These are phyloP conservation scores for Elongisporangium senticosum DNA, from an alignment of 352 stramenopile species.

Conservation along the genomic window DNA sequence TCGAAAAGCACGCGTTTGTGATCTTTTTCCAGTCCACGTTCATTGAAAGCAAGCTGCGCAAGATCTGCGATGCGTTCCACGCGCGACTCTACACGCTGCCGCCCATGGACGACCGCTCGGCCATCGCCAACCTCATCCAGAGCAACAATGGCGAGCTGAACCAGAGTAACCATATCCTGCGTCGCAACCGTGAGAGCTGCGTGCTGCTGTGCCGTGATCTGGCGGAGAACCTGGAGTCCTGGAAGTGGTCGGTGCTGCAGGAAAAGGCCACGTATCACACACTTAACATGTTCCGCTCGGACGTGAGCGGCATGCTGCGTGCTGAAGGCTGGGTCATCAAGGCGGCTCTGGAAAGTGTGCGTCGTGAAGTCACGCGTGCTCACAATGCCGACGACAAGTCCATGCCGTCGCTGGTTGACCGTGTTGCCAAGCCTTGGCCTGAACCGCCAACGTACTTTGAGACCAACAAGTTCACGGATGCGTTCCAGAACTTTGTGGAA, in stretches of 20 bases:
- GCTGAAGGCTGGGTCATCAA: constrained; percentile 97
- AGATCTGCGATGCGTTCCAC: constrained; percentile 98
- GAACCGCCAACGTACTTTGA: constrained; percentile 97
- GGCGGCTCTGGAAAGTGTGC: constrained; percentile 72
- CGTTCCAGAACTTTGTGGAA: constrained; percentile 98
- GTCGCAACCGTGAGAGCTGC: constrained; percentile 94
- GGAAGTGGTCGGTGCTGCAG: constrained; percentile 95
- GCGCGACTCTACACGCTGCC: constrained; percentile 95
- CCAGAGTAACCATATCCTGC: constrained; percentile 94
- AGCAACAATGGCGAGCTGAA: constrained; percentile 93
- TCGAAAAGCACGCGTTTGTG: constrained; percentile 89
- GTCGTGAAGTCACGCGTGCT: constrained; percentile 80
- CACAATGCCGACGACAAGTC: constrained; percentile 92
- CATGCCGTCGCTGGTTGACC: constrained; percentile 92
- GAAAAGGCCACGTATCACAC: constrained; percentile 98
- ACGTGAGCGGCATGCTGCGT: constrained; percentile 95
- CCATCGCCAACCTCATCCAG: constrained; percentile 86
- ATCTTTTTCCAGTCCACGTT: constrained; percentile 97
- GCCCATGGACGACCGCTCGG: constrained; percentile 90
- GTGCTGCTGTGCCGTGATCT: constrained; percentile 92
- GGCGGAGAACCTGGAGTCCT: constrained; percentile 92
- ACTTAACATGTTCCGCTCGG: constrained; percentile 97
- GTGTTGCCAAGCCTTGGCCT: constrained; percentile 93
- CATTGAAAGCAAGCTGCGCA: constrained; percentile 97
- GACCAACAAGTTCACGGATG: constrained; percentile 98